Evolutionary conservation across 2,329 filamentous ascomycete genomes (phyloP).

Genomic region (Alternaria sp.): DNA sequence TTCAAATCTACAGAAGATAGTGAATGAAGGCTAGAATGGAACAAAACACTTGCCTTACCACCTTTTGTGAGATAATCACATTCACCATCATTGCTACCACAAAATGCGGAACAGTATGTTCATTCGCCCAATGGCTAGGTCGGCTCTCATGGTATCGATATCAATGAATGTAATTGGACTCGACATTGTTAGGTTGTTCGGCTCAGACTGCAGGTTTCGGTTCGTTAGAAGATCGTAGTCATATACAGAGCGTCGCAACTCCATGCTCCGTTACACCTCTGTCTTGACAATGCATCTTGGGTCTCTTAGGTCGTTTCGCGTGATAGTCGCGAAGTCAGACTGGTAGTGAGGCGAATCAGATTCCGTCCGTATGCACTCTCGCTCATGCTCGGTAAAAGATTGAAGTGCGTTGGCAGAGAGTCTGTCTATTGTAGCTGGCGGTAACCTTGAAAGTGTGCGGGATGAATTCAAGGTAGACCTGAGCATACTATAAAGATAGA

Average conservation of each 20-base stretch:
- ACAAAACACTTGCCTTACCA: neutral
- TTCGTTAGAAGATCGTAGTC: neutral
- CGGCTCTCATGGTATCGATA: neutral
- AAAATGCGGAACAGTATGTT: neutral
- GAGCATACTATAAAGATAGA: neutral
- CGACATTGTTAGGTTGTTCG: neutral
- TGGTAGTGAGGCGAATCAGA: neutral
- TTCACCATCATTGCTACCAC: neutral
- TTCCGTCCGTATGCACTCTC: neutral
- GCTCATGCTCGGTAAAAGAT: neutral
- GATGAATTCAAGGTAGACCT: neutral
- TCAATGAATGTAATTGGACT: neutral
- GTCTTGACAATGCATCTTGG: neutral
- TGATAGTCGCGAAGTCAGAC: neutral
- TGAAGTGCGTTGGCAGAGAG: neutral
- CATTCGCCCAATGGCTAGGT: neutral
- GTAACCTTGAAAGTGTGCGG: neutral
- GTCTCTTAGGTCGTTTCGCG: neutral
- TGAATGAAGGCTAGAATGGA: neutral
- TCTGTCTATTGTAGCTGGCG: neutral
- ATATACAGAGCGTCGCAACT: neutral
- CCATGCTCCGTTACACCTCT: neutral
- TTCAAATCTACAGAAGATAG: neutral
- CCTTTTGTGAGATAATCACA: neutral
- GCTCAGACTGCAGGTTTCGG: neutral